Base-by-base conservation (phyloP, 1,284 basidiomycete genomes). In the Lignosus rhinocerotis region DNA sequence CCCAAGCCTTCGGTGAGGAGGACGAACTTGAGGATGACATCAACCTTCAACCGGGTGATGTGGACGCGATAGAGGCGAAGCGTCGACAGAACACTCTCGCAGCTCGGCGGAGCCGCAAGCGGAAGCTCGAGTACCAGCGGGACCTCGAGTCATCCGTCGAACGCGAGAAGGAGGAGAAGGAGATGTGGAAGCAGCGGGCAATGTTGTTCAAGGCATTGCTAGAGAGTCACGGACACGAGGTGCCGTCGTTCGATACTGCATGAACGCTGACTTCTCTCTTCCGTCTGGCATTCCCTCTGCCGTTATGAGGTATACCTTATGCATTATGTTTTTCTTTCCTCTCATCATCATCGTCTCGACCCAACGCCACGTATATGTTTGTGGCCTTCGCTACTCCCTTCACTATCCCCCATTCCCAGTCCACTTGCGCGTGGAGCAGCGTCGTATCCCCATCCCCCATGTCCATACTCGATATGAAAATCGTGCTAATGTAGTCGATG, bases 21-120 rank as follows among this genome's bases (percentile, higher is more conserved):
- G 78, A 77, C 21, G 76, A 75, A 11, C 77, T 75, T 4, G 83
- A 83, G 57, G 82, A 82, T 21, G 79, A 78, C 39, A 74, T 80
- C 60, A 69, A 72, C 32, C 65, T 65, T 25, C 61, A 45, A 21
- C 64, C 75, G n/a, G 72, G 73, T 10, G 87, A 85, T 70, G 71
- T 80, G 64, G 81, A 87, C 61, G 82, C 85, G 55, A 92, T 93
- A 65, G 88, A 87, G 72, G 78, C 78, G 25, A 93, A 93, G 80
- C 82, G 91, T 44, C 79, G 87, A 3, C 86, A 90, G 71, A 93
- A 93, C 72, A 93, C 91, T 1, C 72, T 93, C 12, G 92, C 91
- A 0, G 91, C 91, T 41, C 80, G 91, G 8, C 81, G 88, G 55
- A 86, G 83, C 64, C 79, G 91, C 7, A 85, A 86, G 80, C 80